phyloP scores from a whole-genome alignment of 495 filamentous ascomycete species.

The Cetradonia linearis region DNA sequence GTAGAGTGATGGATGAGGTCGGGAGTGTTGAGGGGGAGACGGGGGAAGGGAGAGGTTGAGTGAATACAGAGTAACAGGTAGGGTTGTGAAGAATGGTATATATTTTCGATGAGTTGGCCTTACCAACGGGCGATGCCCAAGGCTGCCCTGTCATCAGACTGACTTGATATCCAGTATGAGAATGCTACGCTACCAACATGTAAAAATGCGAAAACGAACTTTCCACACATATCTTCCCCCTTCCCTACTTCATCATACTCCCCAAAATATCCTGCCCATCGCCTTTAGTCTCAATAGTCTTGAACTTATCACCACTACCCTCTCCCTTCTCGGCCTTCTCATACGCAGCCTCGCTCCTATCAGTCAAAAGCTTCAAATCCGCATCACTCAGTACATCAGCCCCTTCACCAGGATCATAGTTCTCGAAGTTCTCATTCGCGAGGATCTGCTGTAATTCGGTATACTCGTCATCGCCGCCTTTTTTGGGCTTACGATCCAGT shows the following conservation, averaged over 20 bases:
- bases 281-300: constrained; percentile 55
- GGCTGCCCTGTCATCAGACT: no score
- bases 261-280: constrained; percentile 30
- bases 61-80: no score
- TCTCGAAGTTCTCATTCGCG: constrained; percentile 43
- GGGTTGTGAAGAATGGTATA: not conserved
- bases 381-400: constrained; percentile 59
- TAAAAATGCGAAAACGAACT: not conserved
- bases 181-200: no score
- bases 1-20: constrained; percentile 58
- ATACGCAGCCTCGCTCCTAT: constrained; percentile 82
- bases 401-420: constrained; percentile 46
- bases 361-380: constrained; percentile 71
- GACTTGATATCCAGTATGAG: no score
- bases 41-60: constrained; percentile 56
- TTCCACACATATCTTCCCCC: not conserved
- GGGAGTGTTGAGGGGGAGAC: constrained; percentile 58
- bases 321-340: constrained; percentile 63
- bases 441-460: constrained; percentile 39
- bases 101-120: not conserved
- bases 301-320: constrained; percentile 49
- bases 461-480: constrained; percentile 32
- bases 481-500: constrained; percentile 28
- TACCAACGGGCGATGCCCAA: no score
- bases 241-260: constrained; percentile 15